phyloP scores from a whole-genome alignment of 257 asterid species.

The Euphrasia confusa region DNA sequence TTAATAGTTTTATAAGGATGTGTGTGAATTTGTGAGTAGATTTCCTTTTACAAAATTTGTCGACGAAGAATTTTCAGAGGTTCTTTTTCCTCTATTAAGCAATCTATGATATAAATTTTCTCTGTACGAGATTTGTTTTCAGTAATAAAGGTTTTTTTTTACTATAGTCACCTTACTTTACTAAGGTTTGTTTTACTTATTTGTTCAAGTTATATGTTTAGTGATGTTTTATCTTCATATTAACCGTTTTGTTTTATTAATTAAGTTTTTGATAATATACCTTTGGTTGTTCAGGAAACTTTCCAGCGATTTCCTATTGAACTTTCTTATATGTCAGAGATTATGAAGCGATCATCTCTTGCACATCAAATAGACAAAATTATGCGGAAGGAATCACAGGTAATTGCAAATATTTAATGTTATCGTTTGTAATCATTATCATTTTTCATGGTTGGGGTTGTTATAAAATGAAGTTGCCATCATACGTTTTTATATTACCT shows the following conservation, averaged over 20 bases:
- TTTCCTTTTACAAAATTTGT: not conserved
- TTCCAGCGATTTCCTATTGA: slow-evolving; percentile 86
- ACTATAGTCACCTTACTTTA: not conserved
- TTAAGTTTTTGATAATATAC: slow-evolving; percentile 4
- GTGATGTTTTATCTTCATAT: not conserved
- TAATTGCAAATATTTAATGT: slow-evolving; percentile 27
- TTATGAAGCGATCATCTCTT: slow-evolving; percentile 79
- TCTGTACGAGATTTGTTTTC: not conserved
- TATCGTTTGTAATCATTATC: not conserved
- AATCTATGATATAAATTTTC: slow-evolving; percentile 4
- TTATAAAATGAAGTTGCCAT: slow-evolving; percentile 11
- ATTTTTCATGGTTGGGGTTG: not conserved
- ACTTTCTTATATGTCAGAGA: slow-evolving; percentile 72
- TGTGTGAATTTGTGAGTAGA: not conserved
- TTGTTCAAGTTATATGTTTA: not conserved
- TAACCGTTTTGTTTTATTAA: slow-evolving; percentile 7
- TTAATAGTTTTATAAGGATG: not conserved
- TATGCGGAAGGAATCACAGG: slow-evolving; percentile 75
- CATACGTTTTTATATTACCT: not conserved
- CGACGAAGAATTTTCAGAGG: not conserved
- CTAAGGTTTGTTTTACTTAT: not conserved
- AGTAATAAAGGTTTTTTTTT: slow-evolving; percentile 7
- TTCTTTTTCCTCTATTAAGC: not conserved
- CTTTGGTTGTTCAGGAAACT: slow-evolving; percentile 53
- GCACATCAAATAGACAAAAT: slow-evolving; percentile 92